Evolutionary conservation across 495 filamentous ascomycete species (phyloP), one percentile per base, ranked within the genome.

Genomic region (Xylaria castorea): DNA sequence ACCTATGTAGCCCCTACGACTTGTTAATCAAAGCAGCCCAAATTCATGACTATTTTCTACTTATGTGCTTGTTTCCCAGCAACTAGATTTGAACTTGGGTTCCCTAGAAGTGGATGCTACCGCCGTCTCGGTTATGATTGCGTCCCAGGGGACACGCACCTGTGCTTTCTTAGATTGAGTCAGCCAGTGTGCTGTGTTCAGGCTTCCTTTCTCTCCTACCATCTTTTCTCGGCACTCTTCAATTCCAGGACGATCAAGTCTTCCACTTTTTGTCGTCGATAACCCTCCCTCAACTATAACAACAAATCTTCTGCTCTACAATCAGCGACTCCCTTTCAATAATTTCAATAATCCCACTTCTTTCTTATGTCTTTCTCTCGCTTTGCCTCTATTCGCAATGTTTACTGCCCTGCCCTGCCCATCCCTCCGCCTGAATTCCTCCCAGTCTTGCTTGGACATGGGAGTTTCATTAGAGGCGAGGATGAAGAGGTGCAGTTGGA

Each of bases 381-480:
- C 30, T 30, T 32, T 16, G 34, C 6, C 9, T 42, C 22, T 18
- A 30, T 27, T 18, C 8, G 48, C 30, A 8, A 61, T 61, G 58
- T 61, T 32, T 18, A 30, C 38, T 20, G 34, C n/a, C 30, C 38
- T 20, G 34, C n/a, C 30, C n/a, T 16, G 1, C 9, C 34, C 30
- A 51, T 32, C 11, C 66, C 66, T 11, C 66, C 66, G 1, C 66
- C 66, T 38, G 34, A 22, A 9, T 68, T 55, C 14, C 50, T 68
- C 0, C 66, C 66, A 8, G 66, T 57, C 32, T 5, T 68, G 50
- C 66, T 68, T 55, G 66, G 66, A 40, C 34, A 68, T 57, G 66
- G 50, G 0, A 44, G 30, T 9, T 68, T 68, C 4, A 30, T 68
- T 14, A 55, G 30, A 44, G 50, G 50, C 6, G 12, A 20, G 16